Base-by-base conservation (phyloP, 805 yeast genomes). In the Candida lessepsii region DNA sequence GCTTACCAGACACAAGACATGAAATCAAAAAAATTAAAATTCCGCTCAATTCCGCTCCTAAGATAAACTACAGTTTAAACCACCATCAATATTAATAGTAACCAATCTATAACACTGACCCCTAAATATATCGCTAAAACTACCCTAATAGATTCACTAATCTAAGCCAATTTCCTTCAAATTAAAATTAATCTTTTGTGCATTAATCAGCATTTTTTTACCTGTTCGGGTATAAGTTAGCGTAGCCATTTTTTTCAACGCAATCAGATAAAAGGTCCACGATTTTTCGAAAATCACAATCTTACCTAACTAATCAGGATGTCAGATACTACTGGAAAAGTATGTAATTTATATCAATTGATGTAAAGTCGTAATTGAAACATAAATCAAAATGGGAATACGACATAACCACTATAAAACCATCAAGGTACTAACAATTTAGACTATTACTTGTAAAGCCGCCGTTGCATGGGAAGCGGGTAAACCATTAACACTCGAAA, bases 391-490 rank as follows among this genome's bases (percentile, higher is more conserved):
- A 34, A 24, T 11, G 4, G 9, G 8, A 20, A 20, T 20, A 24
- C 18, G 17, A n/a, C 7, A 29, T 37, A 37, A 37, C 35, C 40
- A 29, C 37, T 20, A 27, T 37, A 16, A 16, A 13, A 16, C 33
- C 16, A 40, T 35, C 47, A 30, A 29, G 30, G 42, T 20, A 53
- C 56, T 58, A 56, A 54, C 57, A 7, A 28, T 29, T 14, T 41
- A 71, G 76, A 71, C 79, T 48, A 89, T 90, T 58, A 79, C 80
- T 34, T 93, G 98, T 72, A 76, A 80, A 60, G 99, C 99, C 44
- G 99, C 99, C 36, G 87, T 93, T 56, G 96, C 98, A 51, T 91
- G 98, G 91, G 96, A 84, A 61, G 93, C 98, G 20, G 87, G 83
- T 34, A 80, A 85, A 61, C 87, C 87, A 43, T 75, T 93, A 54